A percentile compares a stretch with the other conserved stretches of the same genome.
These are phyloP conservation scores for Metschnikowia dekortorum DNA, from an alignment of 805 yeast species.

Conservation along the genomic window DNA sequence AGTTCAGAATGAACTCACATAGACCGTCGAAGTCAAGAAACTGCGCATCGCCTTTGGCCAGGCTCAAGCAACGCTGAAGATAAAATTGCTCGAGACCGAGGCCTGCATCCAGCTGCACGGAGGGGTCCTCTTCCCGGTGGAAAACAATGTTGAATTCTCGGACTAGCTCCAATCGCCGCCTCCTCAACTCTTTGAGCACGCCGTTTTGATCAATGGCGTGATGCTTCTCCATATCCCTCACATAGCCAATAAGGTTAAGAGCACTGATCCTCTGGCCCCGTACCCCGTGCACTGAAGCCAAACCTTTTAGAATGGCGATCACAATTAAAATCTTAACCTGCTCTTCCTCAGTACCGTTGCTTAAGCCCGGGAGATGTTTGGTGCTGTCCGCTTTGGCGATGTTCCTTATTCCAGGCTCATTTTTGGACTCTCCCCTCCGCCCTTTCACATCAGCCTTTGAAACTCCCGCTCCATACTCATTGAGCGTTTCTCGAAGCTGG, in stretches of 20 bases:
- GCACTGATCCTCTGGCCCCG: slow-evolving; percentile 1
- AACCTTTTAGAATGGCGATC: background rate
- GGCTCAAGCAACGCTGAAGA: background rate
- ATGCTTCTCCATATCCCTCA: background rate
- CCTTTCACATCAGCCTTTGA: background rate
- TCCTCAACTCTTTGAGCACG: background rate
- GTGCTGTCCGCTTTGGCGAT: no score
- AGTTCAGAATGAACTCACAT: background rate
- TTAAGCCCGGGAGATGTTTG: no score
- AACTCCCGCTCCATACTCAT: background rate
- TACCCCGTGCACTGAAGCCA: background rate
- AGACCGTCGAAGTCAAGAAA: background rate
- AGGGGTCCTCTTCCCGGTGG: background rate
- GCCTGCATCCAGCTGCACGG: background rate
- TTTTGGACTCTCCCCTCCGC: background rate
- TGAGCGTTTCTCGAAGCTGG: background rate
- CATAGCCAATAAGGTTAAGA: background rate
- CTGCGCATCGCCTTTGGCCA: background rate
- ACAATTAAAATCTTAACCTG: background rate
- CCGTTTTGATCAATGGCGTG: background rate
- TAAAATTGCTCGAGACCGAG: background rate
- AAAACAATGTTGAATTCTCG: slow-evolving; percentile 7
- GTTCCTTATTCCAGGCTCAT: no score
- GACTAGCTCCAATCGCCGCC: slow-evolving; percentile 1
- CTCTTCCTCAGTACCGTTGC: background rate